These are phyloP conservation scores for Epichloe coenophiala DNA, from an alignment of 2,329 filamentous ascomycete genomes.

Conservation along the genomic window DNA sequence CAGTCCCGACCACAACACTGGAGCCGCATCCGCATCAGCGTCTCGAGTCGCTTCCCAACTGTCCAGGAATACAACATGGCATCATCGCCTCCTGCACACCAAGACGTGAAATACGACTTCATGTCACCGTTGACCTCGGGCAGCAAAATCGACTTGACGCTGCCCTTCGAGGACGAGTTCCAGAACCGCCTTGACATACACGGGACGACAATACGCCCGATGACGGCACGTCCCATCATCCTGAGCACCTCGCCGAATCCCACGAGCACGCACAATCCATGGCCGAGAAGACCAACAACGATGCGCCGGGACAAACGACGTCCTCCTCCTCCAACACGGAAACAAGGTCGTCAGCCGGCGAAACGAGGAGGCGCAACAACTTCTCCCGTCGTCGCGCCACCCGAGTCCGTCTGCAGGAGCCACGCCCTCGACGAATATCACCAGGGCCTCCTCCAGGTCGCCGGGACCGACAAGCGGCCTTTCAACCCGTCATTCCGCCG, in stretches of 20 bases:
- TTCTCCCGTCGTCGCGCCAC: neutral
- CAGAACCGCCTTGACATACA: neutral
- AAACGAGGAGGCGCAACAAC: neutral
- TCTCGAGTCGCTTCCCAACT: neutral
- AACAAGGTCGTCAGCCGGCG: too few relatives aligned
- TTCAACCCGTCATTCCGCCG: slow-evolving; percentile 1
- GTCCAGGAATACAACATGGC: neutral
- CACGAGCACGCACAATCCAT: neutral
- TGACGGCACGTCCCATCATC: too few relatives aligned
- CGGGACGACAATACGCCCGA: neutral
- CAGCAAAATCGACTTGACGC: neutral
- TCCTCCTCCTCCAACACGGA: neutral
- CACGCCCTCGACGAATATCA: slow-evolving; percentile 1
- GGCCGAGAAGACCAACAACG: neutral
- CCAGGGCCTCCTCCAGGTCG: neutral
- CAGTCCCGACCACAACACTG: neutral
- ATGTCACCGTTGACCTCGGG: neutral
- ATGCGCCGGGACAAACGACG: neutral
- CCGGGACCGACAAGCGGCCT: neutral
- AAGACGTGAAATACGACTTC: neutral
- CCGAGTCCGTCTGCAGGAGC: neutral
- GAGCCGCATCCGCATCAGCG: neutral
- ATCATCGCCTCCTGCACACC: neutral
- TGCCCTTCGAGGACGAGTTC: slow-evolving; percentile 3
- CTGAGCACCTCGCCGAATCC: neutral